Evolutionary conservation across 495 filamentous ascomycete species (phyloP), one percentile per base, ranked within the genome.

Genomic region (Aspergillus nanangensis): DNA sequence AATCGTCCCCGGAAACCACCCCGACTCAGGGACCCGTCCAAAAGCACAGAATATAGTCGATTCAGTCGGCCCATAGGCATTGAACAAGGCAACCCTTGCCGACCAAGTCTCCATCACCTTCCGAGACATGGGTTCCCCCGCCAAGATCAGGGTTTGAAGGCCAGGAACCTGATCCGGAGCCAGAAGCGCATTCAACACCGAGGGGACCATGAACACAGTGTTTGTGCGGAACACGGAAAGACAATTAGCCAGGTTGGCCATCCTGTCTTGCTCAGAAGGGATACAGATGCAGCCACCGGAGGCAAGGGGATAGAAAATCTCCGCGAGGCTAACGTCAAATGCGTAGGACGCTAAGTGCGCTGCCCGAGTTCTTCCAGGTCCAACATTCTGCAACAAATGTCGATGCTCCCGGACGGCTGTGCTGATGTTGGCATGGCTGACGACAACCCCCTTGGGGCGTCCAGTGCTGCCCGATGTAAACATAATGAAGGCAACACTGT

Each of bases 51-150:
- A 17, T 20, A 41, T 27, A 23, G 20, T 25, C 10, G 18, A 24
- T n/a, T 41, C 38, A 3, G 38, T n/a, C 8, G 38, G 38, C 9
- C 38, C 38, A 23, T 41, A 41, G 11, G 21, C 17, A 15, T 41
- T 21, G 15, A 41, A 77, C 70, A 20, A 52, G 58, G 0, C 76
- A 71, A 64, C 48, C 15, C 61, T 60, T 13, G 58, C 55, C 9
- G 65, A 69, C 78, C 77, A 80, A n/a, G 53, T 57, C 4, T 50
- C 45, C 9, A 74, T 49, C 34, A 66, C 31, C 13, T 63, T 60
- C 39, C 61, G 60, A 1, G 63, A 52, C 48, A 78, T 54, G 5
- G 70, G 53, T 46, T 72, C 69, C 3, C 69, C 69, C n/a, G 56
- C 66, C 10, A 68, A 38, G 13, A 58, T 48, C 13, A 72, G 56